Conservation (phyloP, 192 early-diverging fungal genomes). For the Globomyces pollinis-pini region DNA sequence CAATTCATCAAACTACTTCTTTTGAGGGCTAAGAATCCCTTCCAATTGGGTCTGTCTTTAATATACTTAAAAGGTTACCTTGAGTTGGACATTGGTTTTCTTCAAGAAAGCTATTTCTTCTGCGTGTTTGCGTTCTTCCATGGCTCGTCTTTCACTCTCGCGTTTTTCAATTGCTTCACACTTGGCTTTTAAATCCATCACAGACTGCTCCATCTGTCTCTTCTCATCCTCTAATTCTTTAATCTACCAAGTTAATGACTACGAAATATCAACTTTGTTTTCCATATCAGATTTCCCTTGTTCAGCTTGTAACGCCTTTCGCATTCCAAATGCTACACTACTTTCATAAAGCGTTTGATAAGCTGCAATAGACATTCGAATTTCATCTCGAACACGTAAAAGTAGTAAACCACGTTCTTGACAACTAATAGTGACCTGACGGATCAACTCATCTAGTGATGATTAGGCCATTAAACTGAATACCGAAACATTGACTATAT, state of each 20-base stretch:
- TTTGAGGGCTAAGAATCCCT: slow-evolving; percentile 57
- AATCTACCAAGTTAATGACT: no score
- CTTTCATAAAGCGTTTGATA: slow-evolving; percentile 59
- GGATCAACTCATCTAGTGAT: slow-evolving; percentile 50
- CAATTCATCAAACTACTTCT: slow-evolving; percentile 33
- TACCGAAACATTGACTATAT: slow-evolving; percentile 60
- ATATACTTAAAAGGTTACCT: slow-evolving; percentile 25
- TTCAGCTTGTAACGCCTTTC: slow-evolving; percentile 55
- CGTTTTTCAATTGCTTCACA: slow-evolving; percentile 59
- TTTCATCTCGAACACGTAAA: slow-evolving; percentile 54
- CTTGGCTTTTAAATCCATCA: slow-evolving; percentile 56
- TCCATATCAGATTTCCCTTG: slow-evolving; percentile 60
- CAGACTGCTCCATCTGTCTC: slow-evolving; percentile 45
- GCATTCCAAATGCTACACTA: slow-evolving; percentile 57
- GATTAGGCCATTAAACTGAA: background rate
- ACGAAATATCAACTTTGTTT: slow-evolving; percentile 30
- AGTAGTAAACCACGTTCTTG: slow-evolving; percentile 56
- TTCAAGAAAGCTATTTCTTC: slow-evolving; percentile 62
- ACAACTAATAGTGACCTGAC: slow-evolving; percentile 60
- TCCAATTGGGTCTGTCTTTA: slow-evolving; percentile 62
- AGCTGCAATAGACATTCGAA: slow-evolving; percentile 60
- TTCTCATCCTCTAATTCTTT: slow-evolving; percentile 59
- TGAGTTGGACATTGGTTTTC: slow-evolving; percentile 59
- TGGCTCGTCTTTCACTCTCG: slow-evolving; percentile 50
- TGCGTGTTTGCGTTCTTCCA: slow-evolving; percentile 61